Conservation (phyloP, 768 basidiomycete species). For the Pulveroboletus ravenelii region DNA sequence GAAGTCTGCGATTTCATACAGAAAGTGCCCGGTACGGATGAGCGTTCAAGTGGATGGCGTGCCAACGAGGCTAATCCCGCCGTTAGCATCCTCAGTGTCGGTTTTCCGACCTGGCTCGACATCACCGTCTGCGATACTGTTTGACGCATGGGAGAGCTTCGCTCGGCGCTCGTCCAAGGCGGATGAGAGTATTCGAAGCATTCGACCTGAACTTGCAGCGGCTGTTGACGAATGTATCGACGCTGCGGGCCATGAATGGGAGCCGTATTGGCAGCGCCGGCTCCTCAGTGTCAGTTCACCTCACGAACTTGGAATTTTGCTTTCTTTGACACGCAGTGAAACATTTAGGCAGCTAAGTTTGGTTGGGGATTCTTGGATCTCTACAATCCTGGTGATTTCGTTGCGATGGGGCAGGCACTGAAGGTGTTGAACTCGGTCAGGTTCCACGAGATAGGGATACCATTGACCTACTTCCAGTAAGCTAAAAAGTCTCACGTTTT, state of each 20-base stretch:
- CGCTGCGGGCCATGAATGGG: slow-evolving; percentile 90
- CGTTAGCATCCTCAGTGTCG: slow-evolving; percentile 65
- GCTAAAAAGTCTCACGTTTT: slow-evolving; percentile 21
- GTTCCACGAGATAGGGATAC: slow-evolving; percentile 88
- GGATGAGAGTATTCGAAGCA: slow-evolving; percentile 86
- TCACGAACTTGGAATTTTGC: not conserved
- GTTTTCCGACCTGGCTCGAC: slow-evolving; percentile 93
- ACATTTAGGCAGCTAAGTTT: slow-evolving; percentile 84
- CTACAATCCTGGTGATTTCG: slow-evolving; percentile 88
- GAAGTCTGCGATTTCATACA: slow-evolving; percentile 86
- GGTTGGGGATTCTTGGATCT: slow-evolving; percentile 91
- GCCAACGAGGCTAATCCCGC: not conserved
- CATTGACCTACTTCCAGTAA: slow-evolving; percentile 87
- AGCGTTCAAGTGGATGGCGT: not conserved
- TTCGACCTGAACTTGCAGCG: slow-evolving; percentile 76
- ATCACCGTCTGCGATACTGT: slow-evolving; percentile 85
- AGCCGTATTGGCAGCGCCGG: slow-evolving; percentile 82
- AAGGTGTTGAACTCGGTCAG: slow-evolving; percentile 93
- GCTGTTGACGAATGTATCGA: slow-evolving; percentile 93
- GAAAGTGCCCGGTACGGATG: slow-evolving; percentile 77
- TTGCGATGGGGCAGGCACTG: slow-evolving; percentile 86
- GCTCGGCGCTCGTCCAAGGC: slow-evolving; percentile 81
- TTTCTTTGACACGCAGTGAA: not conserved
- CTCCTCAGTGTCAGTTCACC: slow-evolving; percentile 63
- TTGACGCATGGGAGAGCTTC: slow-evolving; percentile 90